Evolutionary conservation across 768 basidiomycete species (phyloP), one percentile per base, ranked within the genome.

Genomic region (Piloderma croceum): DNA sequence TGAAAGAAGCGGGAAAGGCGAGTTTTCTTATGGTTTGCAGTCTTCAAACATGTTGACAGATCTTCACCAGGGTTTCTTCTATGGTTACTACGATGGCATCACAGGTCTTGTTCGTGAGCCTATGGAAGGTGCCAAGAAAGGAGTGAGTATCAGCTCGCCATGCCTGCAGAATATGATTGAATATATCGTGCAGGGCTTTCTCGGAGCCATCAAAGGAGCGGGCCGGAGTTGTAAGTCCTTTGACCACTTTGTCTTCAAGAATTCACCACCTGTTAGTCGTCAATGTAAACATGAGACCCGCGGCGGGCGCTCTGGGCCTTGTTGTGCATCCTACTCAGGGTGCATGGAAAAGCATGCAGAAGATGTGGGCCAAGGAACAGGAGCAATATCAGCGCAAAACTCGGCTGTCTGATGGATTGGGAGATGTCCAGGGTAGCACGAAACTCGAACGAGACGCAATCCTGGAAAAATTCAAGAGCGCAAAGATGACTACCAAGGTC

Each of bases 1-100:
- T 76, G 6, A 65, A 59, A 38, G 74, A 73, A 47, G 74, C 63
- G 9, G 74, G 68, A 12, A 74, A 73, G 64, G 70, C 68, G 15
- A 17, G 40, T 35, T 31, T 12, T 24, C 24, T 21, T 19, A 38
- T 24, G 10, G 18, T 7, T 23, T 43, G 24, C 19, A 7, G 21
- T 18, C 7, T 21, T 27, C n/a, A 20, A 12, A 21, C 19, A 12
- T 15, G n/a, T 3, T 25, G 29, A 31, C 20, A 21, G 22, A 10
- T 38, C 27, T 3, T 34, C 10, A 24, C 9, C 34, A 63, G 61
- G 54, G 53, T 20, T 36, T 62, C 4, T 59, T 59, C 23, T 60
- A 62, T 36, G 63, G 62, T 20, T 63, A 62, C 20, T 62, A 64
- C 39, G 63, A 64, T 34, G 64, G 60, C n/a, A 61, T 64, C 21